Percentiles rank a stretch among this genome's conserved stretches.
These are phyloP conservation scores for Malus hybrid DNA, from an alignment of 331 rosid genomes.

Conservation along the genomic window DNA sequence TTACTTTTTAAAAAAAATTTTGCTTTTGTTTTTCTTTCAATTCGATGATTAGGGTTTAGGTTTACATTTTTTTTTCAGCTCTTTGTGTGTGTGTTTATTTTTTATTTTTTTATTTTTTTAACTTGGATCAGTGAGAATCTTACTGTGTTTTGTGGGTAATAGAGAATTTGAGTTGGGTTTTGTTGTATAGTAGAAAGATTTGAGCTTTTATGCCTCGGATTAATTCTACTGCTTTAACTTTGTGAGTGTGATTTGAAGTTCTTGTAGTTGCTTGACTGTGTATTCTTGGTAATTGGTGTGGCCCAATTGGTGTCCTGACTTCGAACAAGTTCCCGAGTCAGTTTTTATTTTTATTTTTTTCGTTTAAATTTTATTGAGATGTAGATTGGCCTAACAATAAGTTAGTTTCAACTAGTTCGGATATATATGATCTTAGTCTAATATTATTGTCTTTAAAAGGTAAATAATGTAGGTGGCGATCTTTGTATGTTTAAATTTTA, in stretches of 20 bases:
- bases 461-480: not conserved
- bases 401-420: not conserved
- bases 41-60: conserved; percentile 2
- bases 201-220: not conserved
- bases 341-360: too few species aligned
- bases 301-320: not conserved
- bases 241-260: not conserved
- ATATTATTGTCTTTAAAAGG: not conserved
- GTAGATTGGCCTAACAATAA: not conserved
- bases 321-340: too few species aligned
- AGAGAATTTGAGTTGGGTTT: conserved; percentile 3
- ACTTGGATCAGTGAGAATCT: not conserved
- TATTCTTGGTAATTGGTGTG: not conserved
- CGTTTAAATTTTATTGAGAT: not conserved
- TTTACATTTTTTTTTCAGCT: not conserved
- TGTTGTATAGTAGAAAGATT: not conserved
- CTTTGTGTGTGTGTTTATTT: not conserved
- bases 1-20: too few species aligned
- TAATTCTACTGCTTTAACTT: not conserved
- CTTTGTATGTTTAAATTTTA: not conserved
- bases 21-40: not conserved
- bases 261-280: not conserved
- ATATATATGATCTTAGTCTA: not conserved
- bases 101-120: not conserved
- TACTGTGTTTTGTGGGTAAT: not conserved